Percentiles rank a stretch among this genome's conserved stretches.
These are phyloP conservation scores for Alternaria metachromatica DNA, from an alignment of 2,329 filamentous ascomycete species.

Conservation along the genomic window DNA sequence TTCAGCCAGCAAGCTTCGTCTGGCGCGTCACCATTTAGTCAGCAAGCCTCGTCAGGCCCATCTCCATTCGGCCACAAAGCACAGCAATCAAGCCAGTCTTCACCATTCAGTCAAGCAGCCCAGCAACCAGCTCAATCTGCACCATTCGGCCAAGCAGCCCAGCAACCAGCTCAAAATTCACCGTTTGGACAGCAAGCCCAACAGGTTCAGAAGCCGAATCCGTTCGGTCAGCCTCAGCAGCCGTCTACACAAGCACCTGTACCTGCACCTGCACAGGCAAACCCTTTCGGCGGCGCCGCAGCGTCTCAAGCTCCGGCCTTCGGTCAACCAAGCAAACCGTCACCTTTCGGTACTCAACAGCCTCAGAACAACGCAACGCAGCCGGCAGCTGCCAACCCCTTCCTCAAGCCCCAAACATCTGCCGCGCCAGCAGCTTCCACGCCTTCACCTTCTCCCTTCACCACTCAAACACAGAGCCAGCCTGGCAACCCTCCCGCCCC, in stretches of 20 bases:
- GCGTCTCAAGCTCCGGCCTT: constrained; percentile 31
- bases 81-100: constrained; percentile 21
- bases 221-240: constrained; percentile 11
- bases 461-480: constrained; percentile 56
- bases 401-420: constrained; percentile 26
- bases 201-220: constrained; percentile 21
- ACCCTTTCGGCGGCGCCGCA: constrained; percentile 25
- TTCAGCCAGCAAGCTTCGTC: constrained; percentile 45
- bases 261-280: constrained; percentile 14
- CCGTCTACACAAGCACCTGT: constrained; percentile 1
- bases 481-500: constrained; percentile 53
- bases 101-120: constrained; percentile 15
- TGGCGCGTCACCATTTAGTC: constrained; percentile 36
- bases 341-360: constrained; percentile 25
- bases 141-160: constrained; percentile 24
- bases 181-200: constrained; percentile 28
- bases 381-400: constrained; percentile 28
- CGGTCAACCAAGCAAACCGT: constrained; percentile 45
- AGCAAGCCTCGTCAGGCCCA: constrained; percentile 22
- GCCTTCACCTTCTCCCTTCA: constrained; percentile 23
- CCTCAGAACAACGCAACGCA: constrained; percentile 9
- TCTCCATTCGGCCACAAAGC: constrained; percentile 35
- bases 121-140: constrained; percentile 20
- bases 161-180: constrained; percentile 18
- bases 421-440: constrained; percentile 13